Conservation (phyloP, 345 rosid species). For the Adansonia digitata region DNA sequence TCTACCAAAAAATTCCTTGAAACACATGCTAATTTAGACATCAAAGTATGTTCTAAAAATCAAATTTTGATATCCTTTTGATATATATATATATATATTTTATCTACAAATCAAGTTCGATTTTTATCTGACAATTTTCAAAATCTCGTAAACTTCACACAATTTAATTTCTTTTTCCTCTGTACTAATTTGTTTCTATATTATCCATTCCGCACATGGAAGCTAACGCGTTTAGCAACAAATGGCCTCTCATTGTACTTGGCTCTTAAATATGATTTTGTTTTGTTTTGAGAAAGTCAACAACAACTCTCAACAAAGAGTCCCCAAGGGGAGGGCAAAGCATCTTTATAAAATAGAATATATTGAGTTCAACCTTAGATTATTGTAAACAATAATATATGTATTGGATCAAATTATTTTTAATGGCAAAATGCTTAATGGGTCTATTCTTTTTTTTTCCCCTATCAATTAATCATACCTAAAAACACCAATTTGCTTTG, state of each 20-base stretch:
- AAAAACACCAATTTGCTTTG: not conserved
- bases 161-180: too few species aligned
- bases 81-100: too few species aligned
- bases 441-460: not conserved
- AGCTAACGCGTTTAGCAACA: slow-evolving; percentile 6
- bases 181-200: not conserved
- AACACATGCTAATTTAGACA: too few species aligned
- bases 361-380: not conserved
- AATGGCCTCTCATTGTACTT: not conserved
- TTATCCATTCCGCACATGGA: not conserved
- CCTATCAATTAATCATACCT: not conserved
- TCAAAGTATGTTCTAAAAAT: too few species aligned
- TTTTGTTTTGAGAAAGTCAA: slow-evolving; percentile 11
- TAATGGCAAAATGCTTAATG: not conserved
- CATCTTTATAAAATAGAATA: not conserved
- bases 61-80: too few species aligned
- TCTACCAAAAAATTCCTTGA: too few species aligned
- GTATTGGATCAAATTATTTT: not conserved
- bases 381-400: not conserved
- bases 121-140: too few species aligned
- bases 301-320: slow-evolving; percentile 6
- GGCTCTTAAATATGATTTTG: not conserved
- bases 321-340: not conserved
- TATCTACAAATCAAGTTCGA: too few species aligned
- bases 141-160: too few species aligned